A percentile compares a stretch with the other conserved stretches of the same genome.
phyloP scores from a whole-genome alignment of 2,329 filamentous ascomycete species.

The Ophiostoma australiae region DNA sequence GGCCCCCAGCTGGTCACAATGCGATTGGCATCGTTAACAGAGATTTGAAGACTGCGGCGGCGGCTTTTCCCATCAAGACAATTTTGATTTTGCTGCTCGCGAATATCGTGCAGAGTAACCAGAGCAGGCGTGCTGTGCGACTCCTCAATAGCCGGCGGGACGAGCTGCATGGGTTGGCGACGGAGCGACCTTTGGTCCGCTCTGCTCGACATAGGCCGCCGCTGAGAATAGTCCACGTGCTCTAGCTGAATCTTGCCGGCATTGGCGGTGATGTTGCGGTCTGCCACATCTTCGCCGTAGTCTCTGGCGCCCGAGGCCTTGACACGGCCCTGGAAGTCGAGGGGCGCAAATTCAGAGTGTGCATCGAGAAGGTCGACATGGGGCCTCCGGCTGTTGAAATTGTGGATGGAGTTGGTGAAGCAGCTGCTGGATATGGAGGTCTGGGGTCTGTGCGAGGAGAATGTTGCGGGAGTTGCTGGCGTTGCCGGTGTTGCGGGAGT shows the following conservation, averaged over 20 bases:
- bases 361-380: conserved; percentile 56
- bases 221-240: neutral
- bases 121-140: neutral
- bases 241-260: neutral
- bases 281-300: conserved; percentile 62
- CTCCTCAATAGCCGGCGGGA: neutral
- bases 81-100: neutral
- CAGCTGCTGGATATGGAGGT: conserved; percentile 20
- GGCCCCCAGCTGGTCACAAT: neutral
- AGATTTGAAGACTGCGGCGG: neutral
- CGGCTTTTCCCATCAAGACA: neutral
- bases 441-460: conserved; percentile 8
- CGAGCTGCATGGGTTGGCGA: neutral
- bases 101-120: neutral
- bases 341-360: conserved; percentile 47
- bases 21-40: conserved; percentile 3
- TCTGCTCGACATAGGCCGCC: neutral
- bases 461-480: neutral
- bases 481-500: neutral
- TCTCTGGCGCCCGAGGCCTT: conserved; percentile 48
- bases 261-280: conserved; percentile 50
- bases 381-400: neutral
- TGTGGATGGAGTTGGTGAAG: neutral
- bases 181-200: conserved; percentile 22
- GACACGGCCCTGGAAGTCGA: conserved; percentile 47